Evolutionary conservation across 257 asterid genomes (phyloP).

Genomic region (Ehretia macrophylla): DNA sequence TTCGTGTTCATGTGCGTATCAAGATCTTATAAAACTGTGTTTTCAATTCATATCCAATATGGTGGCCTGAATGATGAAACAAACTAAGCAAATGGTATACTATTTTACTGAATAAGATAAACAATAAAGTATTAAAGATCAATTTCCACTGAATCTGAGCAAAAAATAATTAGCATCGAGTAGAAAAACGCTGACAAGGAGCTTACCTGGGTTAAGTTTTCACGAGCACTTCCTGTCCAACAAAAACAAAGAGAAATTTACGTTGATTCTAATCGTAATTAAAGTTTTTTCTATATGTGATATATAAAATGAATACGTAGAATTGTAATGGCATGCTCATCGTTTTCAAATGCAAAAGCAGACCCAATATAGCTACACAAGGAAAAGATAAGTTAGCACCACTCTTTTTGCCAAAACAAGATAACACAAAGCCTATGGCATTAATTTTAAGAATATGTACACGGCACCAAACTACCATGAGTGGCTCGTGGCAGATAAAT

Average conservation of each 20-base stretch:
- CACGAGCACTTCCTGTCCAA: conserved; percentile 48
- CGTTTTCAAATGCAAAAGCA: too few relatives aligned
- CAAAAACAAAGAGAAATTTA: conserved; percentile 19
- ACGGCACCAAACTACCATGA: too few relatives aligned
- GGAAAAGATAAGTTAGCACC: too few relatives aligned
- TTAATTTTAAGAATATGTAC: too few relatives aligned
- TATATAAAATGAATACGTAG: too few relatives aligned
- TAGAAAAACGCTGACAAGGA: background rate
- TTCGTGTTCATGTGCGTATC: background rate
- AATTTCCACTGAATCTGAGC: background rate
- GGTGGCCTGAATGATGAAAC: background rate
- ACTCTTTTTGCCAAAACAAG: too few relatives aligned
- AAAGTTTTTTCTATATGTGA: background rate
- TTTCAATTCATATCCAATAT: background rate
- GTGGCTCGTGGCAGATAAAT: too few relatives aligned
- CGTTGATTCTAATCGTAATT: too few relatives aligned
- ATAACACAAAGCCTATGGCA: too few relatives aligned
- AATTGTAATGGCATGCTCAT: too few relatives aligned
- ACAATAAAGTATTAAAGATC: background rate
- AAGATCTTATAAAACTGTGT: background rate
- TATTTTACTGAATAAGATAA: too few relatives aligned
- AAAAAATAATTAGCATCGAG: background rate
- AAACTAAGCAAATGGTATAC: background rate
- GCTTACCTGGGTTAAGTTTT: conserved; percentile 40
- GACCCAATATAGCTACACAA: too few relatives aligned